Conservation (phyloP, 179 eudicot genomes). For the Drosera spatulata region DNA sequence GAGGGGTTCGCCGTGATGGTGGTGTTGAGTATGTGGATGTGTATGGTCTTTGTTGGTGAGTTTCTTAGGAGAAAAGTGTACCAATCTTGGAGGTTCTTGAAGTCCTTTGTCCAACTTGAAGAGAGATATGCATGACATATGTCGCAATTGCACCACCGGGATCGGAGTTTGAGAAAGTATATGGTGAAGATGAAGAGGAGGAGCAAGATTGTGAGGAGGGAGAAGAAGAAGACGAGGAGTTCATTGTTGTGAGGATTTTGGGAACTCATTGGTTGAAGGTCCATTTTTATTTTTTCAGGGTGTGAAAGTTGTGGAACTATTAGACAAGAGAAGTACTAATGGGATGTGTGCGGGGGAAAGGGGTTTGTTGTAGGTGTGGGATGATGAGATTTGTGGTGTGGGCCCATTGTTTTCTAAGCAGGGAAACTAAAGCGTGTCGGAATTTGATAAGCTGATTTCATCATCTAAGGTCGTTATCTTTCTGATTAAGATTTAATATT, state of each 20-base stretch:
- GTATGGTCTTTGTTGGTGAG: constrained; percentile 51
- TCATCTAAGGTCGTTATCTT: too few relatives aligned
- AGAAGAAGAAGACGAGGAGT: constrained; percentile 6
- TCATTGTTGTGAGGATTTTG: constrained; percentile 5
- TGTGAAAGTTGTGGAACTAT: too few relatives aligned
- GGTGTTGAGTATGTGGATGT: constrained; percentile 53
- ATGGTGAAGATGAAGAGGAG: constrained; percentile 5
- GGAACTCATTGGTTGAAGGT: constrained; percentile 10
- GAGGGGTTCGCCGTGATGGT: constrained; percentile 51
- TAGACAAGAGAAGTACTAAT: too few relatives aligned
- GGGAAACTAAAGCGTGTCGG: too few relatives aligned
- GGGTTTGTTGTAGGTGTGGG: too few relatives aligned
- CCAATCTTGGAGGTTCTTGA: constrained; percentile 60
- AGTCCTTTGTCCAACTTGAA: constrained; percentile 20
- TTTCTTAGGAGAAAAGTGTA: constrained; percentile 53
- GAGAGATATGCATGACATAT: constrained; percentile 38
- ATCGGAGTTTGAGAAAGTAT: constrained; percentile 11
- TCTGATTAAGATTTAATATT: too few relatives aligned
- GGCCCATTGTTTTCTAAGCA: too few relatives aligned
- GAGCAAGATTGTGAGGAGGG: constrained; percentile 5
- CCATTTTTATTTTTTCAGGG: constrained; percentile 16
- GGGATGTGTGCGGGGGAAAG: too few relatives aligned
- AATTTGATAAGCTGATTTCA: too few relatives aligned
- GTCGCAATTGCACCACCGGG: constrained; percentile 50
- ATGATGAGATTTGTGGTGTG: too few relatives aligned